A percentile compares a stretch with the other conserved stretches of the same genome.
Conservation (phyloP, 306 rosid species). For the Fragaria nilgerrensis region DNA sequence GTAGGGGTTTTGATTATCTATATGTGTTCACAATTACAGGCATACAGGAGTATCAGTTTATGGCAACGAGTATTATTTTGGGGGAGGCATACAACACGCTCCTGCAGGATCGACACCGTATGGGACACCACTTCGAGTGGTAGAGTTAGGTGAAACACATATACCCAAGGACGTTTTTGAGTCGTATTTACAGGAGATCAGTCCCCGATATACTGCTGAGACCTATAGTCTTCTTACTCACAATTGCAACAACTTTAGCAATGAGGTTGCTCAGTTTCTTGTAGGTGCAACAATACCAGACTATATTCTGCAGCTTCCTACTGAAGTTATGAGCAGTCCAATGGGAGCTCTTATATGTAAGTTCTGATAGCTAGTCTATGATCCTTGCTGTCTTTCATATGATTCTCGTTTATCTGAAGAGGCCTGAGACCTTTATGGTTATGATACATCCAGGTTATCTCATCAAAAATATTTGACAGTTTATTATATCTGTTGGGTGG, state of each 20-base stretch:
- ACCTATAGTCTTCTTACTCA: constrained; percentile 76
- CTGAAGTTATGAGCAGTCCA: constrained; percentile 84
- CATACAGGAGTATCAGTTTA: constrained; percentile 92
- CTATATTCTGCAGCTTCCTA: constrained; percentile 80
- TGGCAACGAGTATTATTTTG: constrained; percentile 87
- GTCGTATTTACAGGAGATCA: constrained; percentile 78
- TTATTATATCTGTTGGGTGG: no score
- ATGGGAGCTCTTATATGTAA: constrained; percentile 81
- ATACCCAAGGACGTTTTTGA: constrained; percentile 90
- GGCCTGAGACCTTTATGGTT: background rate
- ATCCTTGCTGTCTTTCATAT: background rate
- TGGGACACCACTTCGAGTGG: constrained; percentile 72
- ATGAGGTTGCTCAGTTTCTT: constrained; percentile 90
- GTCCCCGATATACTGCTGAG: constrained; percentile 71
- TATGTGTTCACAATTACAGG: constrained; percentile 39
- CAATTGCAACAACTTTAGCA: constrained; percentile 93
- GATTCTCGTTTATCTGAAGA: background rate
- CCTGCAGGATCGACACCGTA: constrained; percentile 74
- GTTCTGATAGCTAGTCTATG: constrained; percentile 10
- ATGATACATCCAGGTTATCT: background rate
- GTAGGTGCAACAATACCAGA: constrained; percentile 78
- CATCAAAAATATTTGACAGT: background rate
- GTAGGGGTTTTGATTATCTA: background rate
- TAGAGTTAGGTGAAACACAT: constrained; percentile 80
- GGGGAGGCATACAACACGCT: constrained; percentile 84